Conservation (phyloP, 139 green algal genomes). For the Coelastrella sp. region DNA sequence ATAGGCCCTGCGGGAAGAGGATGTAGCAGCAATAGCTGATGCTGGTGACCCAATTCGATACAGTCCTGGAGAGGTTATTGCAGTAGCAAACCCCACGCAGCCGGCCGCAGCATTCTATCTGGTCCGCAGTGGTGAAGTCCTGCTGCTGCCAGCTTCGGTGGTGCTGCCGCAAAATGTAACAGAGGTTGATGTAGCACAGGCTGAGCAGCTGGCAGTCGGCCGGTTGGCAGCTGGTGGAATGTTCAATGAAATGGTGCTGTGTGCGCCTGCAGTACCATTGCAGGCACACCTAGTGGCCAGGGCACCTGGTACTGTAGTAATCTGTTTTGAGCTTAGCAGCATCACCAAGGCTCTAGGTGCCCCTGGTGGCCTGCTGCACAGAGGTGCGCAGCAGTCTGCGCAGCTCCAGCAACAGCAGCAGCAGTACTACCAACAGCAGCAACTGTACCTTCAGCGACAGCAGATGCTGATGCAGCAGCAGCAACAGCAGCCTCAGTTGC, state of each 20-base stretch:
- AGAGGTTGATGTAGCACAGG: conserved; percentile 50
- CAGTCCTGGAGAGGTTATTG: conserved; percentile 60
- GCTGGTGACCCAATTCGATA: conserved; percentile 33
- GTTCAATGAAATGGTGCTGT: conserved; percentile 63
- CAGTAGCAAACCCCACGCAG: conserved; percentile 35
- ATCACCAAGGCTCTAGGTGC: conserved; percentile 12
- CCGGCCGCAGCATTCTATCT: conserved; percentile 60
- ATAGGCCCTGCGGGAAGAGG: conserved; percentile 37
- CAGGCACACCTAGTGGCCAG: conserved; percentile 59
- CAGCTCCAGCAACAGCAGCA: conserved; percentile 36
- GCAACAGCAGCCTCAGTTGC: not conserved
- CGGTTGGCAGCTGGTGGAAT: conserved; percentile 54
- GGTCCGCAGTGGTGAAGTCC: conserved; percentile 61
- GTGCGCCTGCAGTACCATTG: conserved; percentile 42
- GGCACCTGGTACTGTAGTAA: conserved; percentile 41
- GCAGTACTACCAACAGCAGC: not conserved
- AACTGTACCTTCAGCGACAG: conserved; percentile 6
- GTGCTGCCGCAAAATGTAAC: conserved; percentile 43
- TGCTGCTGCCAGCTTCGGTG: conserved; percentile 56
- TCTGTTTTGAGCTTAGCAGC: conserved; percentile 40
- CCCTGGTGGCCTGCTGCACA: conserved; percentile 23
- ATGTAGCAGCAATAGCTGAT: conserved; percentile 34
- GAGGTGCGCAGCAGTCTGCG: not conserved
- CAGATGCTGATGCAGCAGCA: conserved; percentile 3
- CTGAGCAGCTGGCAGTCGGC: conserved; percentile 13